phyloP scores from a whole-genome alignment of 2,329 filamentous ascomycete genomes.

The Periconia digitata region DNA sequence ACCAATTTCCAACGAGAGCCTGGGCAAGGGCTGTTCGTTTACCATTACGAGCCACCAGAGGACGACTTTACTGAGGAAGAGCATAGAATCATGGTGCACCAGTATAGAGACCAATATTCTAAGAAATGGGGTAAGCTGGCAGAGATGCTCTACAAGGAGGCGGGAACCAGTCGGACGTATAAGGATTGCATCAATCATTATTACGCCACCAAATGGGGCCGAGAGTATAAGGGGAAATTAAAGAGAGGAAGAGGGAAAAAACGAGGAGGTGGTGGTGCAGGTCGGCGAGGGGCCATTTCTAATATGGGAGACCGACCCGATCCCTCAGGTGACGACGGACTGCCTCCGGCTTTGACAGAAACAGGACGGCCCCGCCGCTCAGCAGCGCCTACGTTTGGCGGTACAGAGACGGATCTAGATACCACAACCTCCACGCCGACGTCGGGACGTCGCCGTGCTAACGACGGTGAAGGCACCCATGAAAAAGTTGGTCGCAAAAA shows the following conservation, averaged over 20 bases:
- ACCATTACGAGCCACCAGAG: constrained; percentile 70
- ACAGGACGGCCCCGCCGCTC: constrained; percentile 54
- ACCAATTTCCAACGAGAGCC: constrained; percentile 65
- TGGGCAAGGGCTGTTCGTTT: constrained; percentile 67
- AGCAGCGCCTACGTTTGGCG: constrained; percentile 71
- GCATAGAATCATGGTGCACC: constrained; percentile 69
- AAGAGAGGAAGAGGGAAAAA: constrained; percentile 24
- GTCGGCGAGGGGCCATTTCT: constrained; percentile 62
- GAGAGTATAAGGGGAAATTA: constrained; percentile 75
- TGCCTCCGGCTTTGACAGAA: constrained; percentile 47
- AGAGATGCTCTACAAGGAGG: constrained; percentile 56
- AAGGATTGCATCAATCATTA: constrained; percentile 84
- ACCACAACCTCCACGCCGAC: constrained; percentile 33
- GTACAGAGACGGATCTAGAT: constrained; percentile 65
- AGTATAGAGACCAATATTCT: constrained; percentile 69
- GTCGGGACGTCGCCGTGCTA: constrained; percentile 37
- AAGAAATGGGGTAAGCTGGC: constrained; percentile 84
- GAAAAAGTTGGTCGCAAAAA: constrained; percentile 47
- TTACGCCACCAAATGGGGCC: constrained; percentile 75
- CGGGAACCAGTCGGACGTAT: constrained; percentile 64
- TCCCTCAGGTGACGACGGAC: constrained; percentile 41
- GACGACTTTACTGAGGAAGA: constrained; percentile 77
- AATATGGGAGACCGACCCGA: constrained; percentile 43
- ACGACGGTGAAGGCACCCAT: constrained; percentile 33
- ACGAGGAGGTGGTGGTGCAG: constrained; percentile 38